phyloP scores from a whole-genome alignment of 1,284 basidiomycete genomes.

The Meira miltonrushii region DNA sequence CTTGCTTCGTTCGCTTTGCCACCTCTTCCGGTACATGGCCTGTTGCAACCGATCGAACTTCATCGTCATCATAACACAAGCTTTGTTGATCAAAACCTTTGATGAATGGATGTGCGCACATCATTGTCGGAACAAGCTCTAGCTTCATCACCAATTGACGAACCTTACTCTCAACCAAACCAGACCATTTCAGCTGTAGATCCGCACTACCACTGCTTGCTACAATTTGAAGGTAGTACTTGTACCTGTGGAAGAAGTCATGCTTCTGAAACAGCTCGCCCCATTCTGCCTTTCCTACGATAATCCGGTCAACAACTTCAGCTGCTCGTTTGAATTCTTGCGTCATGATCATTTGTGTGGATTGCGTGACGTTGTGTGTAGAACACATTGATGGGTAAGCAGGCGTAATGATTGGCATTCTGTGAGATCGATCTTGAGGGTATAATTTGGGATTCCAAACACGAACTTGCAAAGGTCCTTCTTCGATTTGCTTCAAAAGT shows the following conservation, averaged over 20 bases:
- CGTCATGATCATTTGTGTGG: constrained; percentile 93
- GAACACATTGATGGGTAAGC: constrained; percentile 99
- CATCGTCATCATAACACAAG: constrained; percentile 74
- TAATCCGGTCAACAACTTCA: constrained; percentile 86
- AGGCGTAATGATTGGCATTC: constrained; percentile 99
- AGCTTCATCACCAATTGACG: constrained; percentile 95
- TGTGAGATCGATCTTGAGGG: constrained; percentile 82
- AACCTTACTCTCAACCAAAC: constrained; percentile 94
- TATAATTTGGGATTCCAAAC: constrained; percentile 99
- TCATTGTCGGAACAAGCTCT: constrained; percentile 85
- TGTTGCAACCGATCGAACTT: constrained; percentile 46
- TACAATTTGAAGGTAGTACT: constrained; percentile 96
- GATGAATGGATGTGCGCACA: constrained; percentile 88
- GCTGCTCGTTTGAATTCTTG: constrained; percentile 91
- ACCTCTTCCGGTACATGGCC: constrained; percentile 46
- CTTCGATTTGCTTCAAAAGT: constrained; percentile 82
- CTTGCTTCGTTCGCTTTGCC: constrained; percentile 39
- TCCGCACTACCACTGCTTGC: constrained; percentile 76
- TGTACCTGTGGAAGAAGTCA: constrained; percentile 95
- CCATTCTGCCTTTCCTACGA: constrained; percentile 80
- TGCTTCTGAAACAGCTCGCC: constrained; percentile 73
- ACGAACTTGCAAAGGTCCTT: constrained; percentile 82
- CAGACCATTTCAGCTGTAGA: constrained; percentile 90
- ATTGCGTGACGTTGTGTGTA: constrained; percentile 93
- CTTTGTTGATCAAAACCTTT: constrained; percentile 86